Conservation (phyloP, 1,284 basidiomycete genomes). For the Mycena sp. region DNA sequence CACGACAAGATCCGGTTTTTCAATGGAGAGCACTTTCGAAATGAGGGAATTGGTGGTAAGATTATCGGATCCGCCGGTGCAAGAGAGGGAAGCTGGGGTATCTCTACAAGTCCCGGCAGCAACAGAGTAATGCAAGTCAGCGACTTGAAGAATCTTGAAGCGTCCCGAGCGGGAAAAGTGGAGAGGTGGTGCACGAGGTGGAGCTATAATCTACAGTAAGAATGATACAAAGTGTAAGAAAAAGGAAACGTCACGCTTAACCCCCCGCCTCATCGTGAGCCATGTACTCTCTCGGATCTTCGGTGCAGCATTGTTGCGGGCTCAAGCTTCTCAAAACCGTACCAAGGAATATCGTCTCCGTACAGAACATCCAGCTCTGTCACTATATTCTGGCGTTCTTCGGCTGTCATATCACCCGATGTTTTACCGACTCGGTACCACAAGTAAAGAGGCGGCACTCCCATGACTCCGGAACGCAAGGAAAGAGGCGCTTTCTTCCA, state of each 20-base stretch:
- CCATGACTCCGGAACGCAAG: conserved; percentile 63
- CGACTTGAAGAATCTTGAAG: conserved; percentile 91
- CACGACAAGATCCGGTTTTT: conserved; percentile 91
- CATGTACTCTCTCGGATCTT: conserved; percentile 60
- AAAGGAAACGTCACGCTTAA: conserved; percentile 62
- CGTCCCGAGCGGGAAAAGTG: conserved; percentile 85
- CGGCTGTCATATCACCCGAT: conserved; percentile 61
- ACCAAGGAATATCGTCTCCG: conserved; percentile 84
- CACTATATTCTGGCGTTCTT: conserved; percentile 72
- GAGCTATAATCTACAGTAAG: conserved; percentile 48
- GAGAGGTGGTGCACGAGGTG: conserved; percentile 76
- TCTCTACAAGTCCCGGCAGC: conserved; percentile 79
- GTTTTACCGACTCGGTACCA: conserved; percentile 82
- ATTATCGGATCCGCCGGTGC: conserved; percentile 65
- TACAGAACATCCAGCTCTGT: conserved; percentile 91
- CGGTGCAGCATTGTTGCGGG: conserved; percentile 65
- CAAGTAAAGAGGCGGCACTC: conserved; percentile 63
- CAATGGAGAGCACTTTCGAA: conserved; percentile 75
- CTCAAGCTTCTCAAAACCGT: conserved; percentile 80
- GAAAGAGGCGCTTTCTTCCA: conserved; percentile 72
- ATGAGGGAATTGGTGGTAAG: conserved; percentile 75
- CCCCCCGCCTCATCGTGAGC: conserved; percentile 69
- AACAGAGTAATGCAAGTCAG: conserved; percentile 90
- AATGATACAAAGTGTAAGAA: conserved; percentile 53
- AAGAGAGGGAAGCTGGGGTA: conserved; percentile 57